phyloP scores from a whole-genome alignment of 2,329 filamentous ascomycete genomes.

The Hymenoscyphus fraxineus region DNA sequence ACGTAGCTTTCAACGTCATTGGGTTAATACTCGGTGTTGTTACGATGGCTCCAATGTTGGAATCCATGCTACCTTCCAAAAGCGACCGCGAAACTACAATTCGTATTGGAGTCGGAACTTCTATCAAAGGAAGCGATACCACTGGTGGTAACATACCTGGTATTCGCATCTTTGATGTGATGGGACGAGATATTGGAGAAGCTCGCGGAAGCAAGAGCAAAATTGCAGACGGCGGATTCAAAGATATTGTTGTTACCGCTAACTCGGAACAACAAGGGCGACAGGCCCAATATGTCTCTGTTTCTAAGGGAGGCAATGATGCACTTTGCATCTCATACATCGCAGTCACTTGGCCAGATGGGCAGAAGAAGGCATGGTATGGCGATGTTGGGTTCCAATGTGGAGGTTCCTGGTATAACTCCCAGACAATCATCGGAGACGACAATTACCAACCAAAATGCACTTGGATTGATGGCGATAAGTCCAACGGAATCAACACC shows the following conservation, averaged over 20 bases:
- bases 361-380: neutral
- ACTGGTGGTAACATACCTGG: slow-evolving; percentile 5
- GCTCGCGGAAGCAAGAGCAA: neutral
- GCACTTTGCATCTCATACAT: slow-evolving; percentile 7
- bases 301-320: slow-evolving; percentile 3
- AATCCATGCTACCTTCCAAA: slow-evolving; percentile 3
- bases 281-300: neutral
- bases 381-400: slow-evolving; percentile 3
- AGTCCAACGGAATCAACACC: slow-evolving; percentile 7
- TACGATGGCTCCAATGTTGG: slow-evolving; percentile 2
- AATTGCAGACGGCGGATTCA: neutral
- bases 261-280: neutral
- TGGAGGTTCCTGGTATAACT: neutral
- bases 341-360: neutral
- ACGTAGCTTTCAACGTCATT: neutral
- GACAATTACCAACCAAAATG: slow-evolving; percentile 3
- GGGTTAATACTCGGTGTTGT: neutral
- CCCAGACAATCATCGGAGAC: neutral
- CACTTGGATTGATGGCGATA: slow-evolving; percentile 6
- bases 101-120: neutral
- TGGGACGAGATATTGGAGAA: neutral
- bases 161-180: slow-evolving; percentile 2
- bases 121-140: slow-evolving; percentile 1
- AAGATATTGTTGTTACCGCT: neutral
- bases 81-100: neutral